A percentile compares a stretch with the other conserved stretches of the same genome.
phyloP scores from a whole-genome alignment of 345 rosid genomes.

The Ceriops tagal region DNA sequence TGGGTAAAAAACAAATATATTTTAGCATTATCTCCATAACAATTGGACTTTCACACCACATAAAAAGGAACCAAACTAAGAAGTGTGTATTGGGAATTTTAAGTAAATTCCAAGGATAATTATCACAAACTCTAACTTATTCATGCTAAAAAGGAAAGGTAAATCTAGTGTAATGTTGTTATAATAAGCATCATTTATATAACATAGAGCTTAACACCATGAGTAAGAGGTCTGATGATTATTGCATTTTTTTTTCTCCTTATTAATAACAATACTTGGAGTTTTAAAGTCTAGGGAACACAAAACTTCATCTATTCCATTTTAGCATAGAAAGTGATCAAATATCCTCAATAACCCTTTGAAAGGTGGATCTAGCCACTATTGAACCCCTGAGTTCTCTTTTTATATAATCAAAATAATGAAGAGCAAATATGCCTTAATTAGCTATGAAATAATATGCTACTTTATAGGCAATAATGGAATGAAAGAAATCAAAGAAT shows the following conservation, averaged over 20 bases:
- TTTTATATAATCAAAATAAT: constrained; percentile 31
- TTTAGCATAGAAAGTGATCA: constrained; percentile 49
- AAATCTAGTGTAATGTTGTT: constrained; percentile 84
- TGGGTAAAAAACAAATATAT: too few species aligned
- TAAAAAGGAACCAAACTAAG: background rate
- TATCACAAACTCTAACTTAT: constrained; percentile 35
- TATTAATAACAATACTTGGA: constrained; percentile 87
- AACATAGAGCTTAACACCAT: constrained; percentile 71
- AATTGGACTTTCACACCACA: too few species aligned
- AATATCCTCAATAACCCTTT: constrained; percentile 46
- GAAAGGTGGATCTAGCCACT: constrained; percentile 41
- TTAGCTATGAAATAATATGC: background rate
- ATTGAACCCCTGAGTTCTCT: constrained; percentile 39
- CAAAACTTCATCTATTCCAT: constrained; percentile 41
- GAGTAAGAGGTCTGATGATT: constrained; percentile 70
- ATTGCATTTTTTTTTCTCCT: constrained; percentile 83
- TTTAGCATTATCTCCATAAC: too few species aligned
- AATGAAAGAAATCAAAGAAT: too few species aligned
- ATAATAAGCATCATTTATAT: constrained; percentile 71
- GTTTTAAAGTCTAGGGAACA: constrained; percentile 87
- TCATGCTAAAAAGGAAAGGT: constrained; percentile 74
- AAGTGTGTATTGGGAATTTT: background rate
- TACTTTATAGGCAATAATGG: background rate
- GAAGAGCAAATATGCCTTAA: constrained; percentile 5
- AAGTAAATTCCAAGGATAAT: background rate